Base-by-base conservation (phyloP, 345 rosid genomes). In the Camelina sativa region DNA sequence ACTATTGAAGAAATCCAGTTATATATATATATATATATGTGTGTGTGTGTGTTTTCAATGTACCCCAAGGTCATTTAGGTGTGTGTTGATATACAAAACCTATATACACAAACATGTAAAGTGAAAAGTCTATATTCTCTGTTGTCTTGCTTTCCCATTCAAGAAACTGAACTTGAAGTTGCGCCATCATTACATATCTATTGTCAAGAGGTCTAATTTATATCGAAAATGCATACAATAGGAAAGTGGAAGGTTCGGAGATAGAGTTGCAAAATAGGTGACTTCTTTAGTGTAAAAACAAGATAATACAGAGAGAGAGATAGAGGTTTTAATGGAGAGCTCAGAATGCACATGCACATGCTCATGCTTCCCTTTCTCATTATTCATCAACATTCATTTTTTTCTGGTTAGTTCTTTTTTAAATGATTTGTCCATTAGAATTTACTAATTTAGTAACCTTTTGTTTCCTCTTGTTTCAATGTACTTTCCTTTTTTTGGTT, bases 231-330 rank as follows among this genome's bases (percentile, higher is more conserved):
- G 77, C 64, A 56, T 62, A 62, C 22, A 35, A 46, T 62, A 76
- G 23, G 80, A 77, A 77, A 77, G 64, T 61, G 77, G 66, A 77
- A 64, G 68, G 77, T 65, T 38, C 16, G 61, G 20, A 25, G 46
- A 16, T 71, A 71, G 80, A n/a, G 63, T 65, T 55, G 56, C 35
- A 71, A 77, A 71, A 71, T 56, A 72, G 73, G 68, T 71, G 80
- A 65, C 80, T 59, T 77, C 68, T 77, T 72, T 77, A 40, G 77
- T 71, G 80, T 71, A 71, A 77, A 70, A 70, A 64, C 38, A 76
- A 64, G 53, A 71, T 70, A 13, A 52, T 22, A 67, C 30, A 59
- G 40, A 53, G 50, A 51, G 58, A 69, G 7, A 41, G 10, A 40
- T 8, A 64, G 38, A 71, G 16, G 8, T n/a, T 63, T 47, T 54